These are phyloP conservation scores for Manihot esculenta DNA, from an alignment of 441 rosid species.

Conservation along the genomic window DNA sequence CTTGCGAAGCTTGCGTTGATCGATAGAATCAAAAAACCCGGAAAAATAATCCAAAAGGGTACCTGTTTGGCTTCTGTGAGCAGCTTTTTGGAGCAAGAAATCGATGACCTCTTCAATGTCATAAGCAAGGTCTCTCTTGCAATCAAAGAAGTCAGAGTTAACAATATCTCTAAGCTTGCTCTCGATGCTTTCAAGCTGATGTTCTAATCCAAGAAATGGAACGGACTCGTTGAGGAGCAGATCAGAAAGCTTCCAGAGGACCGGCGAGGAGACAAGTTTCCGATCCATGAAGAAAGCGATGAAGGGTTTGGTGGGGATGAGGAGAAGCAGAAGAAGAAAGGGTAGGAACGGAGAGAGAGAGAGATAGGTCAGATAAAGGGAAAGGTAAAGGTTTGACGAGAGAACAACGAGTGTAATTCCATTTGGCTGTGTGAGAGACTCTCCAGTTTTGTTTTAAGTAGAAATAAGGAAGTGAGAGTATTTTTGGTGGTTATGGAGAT, in stretches of 20 bases:
- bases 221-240: constrained; percentile 11
- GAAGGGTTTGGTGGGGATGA: background rate
- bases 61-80: constrained; percentile 10
- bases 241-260: constrained; percentile 17
- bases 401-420: no score
- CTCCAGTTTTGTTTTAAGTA: no score
- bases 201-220: constrained; percentile 18
- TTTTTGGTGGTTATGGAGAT: no score
- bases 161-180: constrained; percentile 22
- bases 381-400: no score
- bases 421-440: no score
- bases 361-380: no score
- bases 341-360: no score
- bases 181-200: constrained; percentile 18
- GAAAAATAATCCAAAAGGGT: background rate
- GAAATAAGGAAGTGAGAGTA: no score
- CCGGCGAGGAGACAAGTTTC: constrained; percentile 21
- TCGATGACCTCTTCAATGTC: constrained; percentile 23
- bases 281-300: constrained; percentile 6
- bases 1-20: constrained; percentile 12
- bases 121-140: constrained; percentile 18
- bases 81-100: constrained; percentile 6
- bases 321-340: background rate
- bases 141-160: constrained; percentile 21
- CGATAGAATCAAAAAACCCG: background rate